phyloP scores from a whole-genome alignment of 225 moss, liverwort and hornwort species.

The Neckera pumila region DNA sequence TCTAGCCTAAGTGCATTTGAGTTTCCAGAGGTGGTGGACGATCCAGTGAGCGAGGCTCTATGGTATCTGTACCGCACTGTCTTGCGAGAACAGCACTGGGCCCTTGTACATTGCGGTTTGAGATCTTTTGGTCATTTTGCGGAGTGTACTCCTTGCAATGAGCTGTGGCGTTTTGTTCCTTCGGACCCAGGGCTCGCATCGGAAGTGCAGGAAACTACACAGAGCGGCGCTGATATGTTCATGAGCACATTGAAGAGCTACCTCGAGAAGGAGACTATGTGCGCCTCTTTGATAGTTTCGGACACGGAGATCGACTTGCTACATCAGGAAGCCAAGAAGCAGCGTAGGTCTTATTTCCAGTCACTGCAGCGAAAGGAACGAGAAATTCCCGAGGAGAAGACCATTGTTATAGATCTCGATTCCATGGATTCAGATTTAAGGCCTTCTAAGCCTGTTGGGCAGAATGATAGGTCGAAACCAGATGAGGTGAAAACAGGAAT shows the following conservation, averaged over 20 bases:
- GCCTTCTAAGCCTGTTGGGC: neutral
- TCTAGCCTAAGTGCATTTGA: slow-evolving; percentile 52
- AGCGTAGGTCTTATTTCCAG: slow-evolving; percentile 30
- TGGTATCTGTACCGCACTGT: slow-evolving; percentile 72
- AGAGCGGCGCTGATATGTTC: slow-evolving; percentile 45
- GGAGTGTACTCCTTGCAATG: slow-evolving; percentile 59
- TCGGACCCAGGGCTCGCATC: slow-evolving; percentile 53
- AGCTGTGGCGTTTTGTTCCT: slow-evolving; percentile 87
- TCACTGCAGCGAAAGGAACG: slow-evolving; percentile 22
- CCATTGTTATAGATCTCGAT: slow-evolving; percentile 32
- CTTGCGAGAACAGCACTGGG: slow-evolving; percentile 76
- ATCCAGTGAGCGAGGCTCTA: slow-evolving; percentile 60
- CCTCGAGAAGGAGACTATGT: slow-evolving; percentile 52
- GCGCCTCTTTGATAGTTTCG: slow-evolving; percentile 23
- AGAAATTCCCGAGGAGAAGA: slow-evolving; percentile 34
- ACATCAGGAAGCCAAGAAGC: slow-evolving; percentile 49
- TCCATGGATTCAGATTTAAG: slow-evolving; percentile 25
- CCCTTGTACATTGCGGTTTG: slow-evolving; percentile 69
- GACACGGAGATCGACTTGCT: slow-evolving; percentile 47
- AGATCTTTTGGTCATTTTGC: slow-evolving; percentile 77
- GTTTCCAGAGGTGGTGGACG: slow-evolving; percentile 49
- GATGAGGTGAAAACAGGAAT: slow-evolving; percentile 43
- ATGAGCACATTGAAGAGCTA: slow-evolving; percentile 51
- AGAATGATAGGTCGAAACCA: slow-evolving; percentile 3
- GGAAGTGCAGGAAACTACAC: slow-evolving; percentile 7